A percentile compares a stretch with the other conserved stretches of the same genome.
phyloP scores from a whole-genome alignment of 1,284 basidiomycete species.

The Ganoderma meredithae region DNA sequence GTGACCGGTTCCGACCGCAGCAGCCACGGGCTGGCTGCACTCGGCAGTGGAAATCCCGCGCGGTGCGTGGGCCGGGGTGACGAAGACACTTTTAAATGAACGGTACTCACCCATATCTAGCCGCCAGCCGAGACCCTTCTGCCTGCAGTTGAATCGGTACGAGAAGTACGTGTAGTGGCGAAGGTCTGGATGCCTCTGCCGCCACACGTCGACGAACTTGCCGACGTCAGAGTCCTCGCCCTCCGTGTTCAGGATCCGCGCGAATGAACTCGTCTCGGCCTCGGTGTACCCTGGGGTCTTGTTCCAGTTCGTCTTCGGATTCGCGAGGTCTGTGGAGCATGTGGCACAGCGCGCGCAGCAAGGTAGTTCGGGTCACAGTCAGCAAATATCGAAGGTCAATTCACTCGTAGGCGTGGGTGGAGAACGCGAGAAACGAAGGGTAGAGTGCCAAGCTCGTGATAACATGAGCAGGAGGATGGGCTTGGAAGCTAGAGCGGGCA shows the following conservation, averaged over 20 bases:
- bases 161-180: slow-evolving; percentile 87
- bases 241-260: slow-evolving; percentile 58
- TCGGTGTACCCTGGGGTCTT: slow-evolving; percentile 84
- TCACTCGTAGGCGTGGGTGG: neutral
- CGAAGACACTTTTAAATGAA: neutral
- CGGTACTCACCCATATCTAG: slow-evolving; percentile 79
- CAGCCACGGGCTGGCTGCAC: neutral
- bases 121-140: slow-evolving; percentile 88
- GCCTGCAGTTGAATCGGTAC: slow-evolving; percentile 83
- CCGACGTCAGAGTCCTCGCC: slow-evolving; percentile 38
- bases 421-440: slow-evolving; percentile 1
- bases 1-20: neutral
- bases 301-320: slow-evolving; percentile 79
- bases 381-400: neutral
- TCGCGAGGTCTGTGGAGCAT: slow-evolving; percentile 60
- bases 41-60: neutral
- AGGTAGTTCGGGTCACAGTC: neutral
- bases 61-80: neutral
- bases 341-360: neutral
- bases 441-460: neutral
- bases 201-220: slow-evolving; percentile 85
- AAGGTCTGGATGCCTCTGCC: slow-evolving; percentile 72
- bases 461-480: neutral
- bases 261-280: slow-evolving; percentile 77
- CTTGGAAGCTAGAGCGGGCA: neutral